Evolutionary conservation across 148 eudicot species (phyloP).

Genomic region (Camellia lanceoleosa): DNA sequence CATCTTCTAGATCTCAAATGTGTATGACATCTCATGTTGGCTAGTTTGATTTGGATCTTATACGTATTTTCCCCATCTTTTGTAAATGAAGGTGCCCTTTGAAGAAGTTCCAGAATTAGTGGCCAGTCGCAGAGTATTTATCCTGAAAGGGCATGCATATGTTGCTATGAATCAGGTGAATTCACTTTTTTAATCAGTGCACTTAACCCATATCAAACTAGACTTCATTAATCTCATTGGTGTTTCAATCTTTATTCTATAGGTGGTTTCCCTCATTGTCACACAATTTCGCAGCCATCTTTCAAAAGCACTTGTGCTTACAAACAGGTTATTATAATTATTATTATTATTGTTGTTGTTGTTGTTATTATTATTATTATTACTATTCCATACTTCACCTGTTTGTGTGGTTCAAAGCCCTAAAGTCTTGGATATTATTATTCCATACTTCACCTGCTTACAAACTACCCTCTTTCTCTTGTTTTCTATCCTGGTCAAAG

Average conservation of each 20-base stretch:
- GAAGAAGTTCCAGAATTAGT: conserved; percentile 94
- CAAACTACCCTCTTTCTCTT: no score
- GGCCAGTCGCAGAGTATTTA: conserved; percentile 68
- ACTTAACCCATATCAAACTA: background rate
- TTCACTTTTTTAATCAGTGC: background rate
- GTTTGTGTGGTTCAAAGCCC: background rate
- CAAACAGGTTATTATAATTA: conserved; percentile 61
- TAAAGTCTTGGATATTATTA: background rate
- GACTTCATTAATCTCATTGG: conserved; percentile 8
- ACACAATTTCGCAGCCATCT: conserved; percentile 82
- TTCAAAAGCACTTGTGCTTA: conserved; percentile 80
- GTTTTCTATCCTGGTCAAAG: no score
- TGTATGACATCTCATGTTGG: background rate
- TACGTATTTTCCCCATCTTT: conserved; percentile 8
- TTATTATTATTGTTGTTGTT: background rate
- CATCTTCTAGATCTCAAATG: background rate
- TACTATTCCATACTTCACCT: no score
- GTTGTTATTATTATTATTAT: background rate
- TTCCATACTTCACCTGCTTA: no score
- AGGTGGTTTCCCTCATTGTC: conserved; percentile 77
- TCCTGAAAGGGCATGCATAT: conserved; percentile 86
- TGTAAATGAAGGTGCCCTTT: conserved; percentile 76
- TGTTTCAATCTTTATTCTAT: conserved; percentile 15
- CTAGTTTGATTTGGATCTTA: conserved; percentile 15
- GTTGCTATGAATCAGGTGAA: conserved; percentile 84